Evolutionary conservation across 345 rosid genomes (phyloP), one percentile per base, ranked within the genome.

Genomic region (Eucalyptus melliodora): DNA sequence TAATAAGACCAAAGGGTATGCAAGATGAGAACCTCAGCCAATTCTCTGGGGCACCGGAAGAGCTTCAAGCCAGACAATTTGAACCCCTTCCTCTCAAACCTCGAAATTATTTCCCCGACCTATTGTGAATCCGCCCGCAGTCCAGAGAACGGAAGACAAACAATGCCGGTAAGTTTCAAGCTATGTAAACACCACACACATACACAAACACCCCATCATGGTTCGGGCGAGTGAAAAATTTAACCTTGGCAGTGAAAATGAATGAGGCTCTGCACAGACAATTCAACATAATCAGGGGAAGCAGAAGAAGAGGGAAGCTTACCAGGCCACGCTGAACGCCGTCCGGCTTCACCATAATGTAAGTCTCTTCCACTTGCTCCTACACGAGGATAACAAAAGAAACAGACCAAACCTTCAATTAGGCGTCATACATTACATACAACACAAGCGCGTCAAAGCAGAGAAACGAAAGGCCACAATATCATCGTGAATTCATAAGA

Each of bases 81-180:
- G 91, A 97, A 97, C 42, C 99, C 99, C 91, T 97, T 97, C 94
- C 93, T 97, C 96, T 97, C 99, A 90, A 97, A 98, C 90, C 99
- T 95, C 37, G 98, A 96, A 88, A 97, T 95, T 87, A 97, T 94
- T 94, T 97, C 99, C 87, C 99, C 99, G 88, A 97, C 99, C 99
- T 97, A 92, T 88, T 89, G 91, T 87, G 90, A 51, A 69, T 77
- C 88, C 51, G 17, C 40, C 88, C 69, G 8, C 45, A 86, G 34
- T 53, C 87, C 89, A 86, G 86, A 87, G 87, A 4, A 23, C 9
- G 9, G 47, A 77, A 40, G 30, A 77, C 14, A 40, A 77, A 40
- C 47, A 40, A 77, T 11, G 85, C 47, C 0, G 9, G 85, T 77
- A 21, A 77, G 85, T 77, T 37, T 72, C 13, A 10, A 23, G 85